Evolutionary conservation across 495 filamentous ascomycete genomes (phyloP).

Genomic region (Massariosphaeria phaeospora): DNA sequence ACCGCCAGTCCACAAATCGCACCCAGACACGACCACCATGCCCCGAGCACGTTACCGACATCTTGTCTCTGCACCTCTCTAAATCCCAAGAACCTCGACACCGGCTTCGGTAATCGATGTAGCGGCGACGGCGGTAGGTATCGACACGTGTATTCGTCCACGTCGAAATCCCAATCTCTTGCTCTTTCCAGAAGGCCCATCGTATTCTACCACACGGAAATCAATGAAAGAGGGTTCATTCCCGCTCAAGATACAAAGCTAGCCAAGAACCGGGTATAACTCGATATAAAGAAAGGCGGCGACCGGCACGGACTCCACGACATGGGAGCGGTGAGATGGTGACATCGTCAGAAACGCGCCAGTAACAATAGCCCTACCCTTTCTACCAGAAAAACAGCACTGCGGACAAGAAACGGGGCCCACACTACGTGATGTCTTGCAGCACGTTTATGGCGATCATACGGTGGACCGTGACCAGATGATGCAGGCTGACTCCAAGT

Average conservation of each 20-base stretch:
- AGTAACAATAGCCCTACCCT: no score
- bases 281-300: neutral
- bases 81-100: conserved; percentile 37
- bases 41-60: conserved; percentile 30
- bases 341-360: no score
- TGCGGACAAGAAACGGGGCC: no score
- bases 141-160: conserved; percentile 36
- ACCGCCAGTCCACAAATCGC: conserved; percentile 35
- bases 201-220: neutral
- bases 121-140: conserved; percentile 34
- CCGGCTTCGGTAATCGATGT: conserved; percentile 27
- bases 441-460: neutral
- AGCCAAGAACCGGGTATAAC: neutral
- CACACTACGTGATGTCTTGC: neutral
- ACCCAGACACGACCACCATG: conserved; percentile 33
- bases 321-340: no score
- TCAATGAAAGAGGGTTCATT: neutral
- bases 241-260: neutral
- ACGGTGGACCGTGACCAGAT: neutral
- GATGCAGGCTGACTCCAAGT: neutral
- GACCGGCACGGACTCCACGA: neutral
- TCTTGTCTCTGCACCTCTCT: conserved; percentile 30
- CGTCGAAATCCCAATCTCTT: conserved; percentile 32
- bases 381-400: no score
- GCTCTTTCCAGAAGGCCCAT: neutral